A percentile compares a stretch with the other conserved stretches of the same genome.
These are phyloP conservation scores for Lagenaria siceraria DNA, from an alignment of 306 rosid species.

Conservation along the genomic window DNA sequence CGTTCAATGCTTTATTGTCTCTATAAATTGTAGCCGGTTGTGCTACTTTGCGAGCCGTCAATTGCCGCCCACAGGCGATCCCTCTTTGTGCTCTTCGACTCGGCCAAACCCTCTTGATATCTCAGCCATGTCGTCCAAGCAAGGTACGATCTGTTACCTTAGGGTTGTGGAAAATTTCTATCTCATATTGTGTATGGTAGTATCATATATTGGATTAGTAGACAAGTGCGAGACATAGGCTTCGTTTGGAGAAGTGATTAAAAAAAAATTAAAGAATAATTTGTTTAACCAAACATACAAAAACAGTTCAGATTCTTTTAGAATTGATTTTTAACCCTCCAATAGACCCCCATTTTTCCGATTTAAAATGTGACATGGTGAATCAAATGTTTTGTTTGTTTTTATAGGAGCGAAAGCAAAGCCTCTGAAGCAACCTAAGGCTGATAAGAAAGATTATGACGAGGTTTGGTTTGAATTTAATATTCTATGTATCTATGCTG, in stretches of 20 bases:
- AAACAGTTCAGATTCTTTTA: too few relatives aligned
- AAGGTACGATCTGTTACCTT: conserved; percentile 29
- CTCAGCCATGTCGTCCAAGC: conserved; percentile 18
- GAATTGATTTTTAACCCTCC: too few relatives aligned
- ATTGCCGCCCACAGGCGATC: background rate
- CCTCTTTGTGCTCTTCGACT: conserved; percentile 11
- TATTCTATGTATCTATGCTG: background rate
- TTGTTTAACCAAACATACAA: too few relatives aligned
- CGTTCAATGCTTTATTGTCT: background rate
- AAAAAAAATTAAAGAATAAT: too few relatives aligned
- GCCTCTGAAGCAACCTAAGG: conserved; percentile 92
- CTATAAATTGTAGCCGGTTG: background rate
- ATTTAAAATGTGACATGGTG: background rate
- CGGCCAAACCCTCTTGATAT: conserved; percentile 22
- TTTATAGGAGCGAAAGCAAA: conserved; percentile 77
- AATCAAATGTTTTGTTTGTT: background rate
- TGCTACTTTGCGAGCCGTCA: too few relatives aligned
- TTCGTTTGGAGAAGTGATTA: too few relatives aligned
- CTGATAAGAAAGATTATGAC: conserved; percentile 70
- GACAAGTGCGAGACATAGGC: background rate
- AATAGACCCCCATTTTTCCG: background rate
- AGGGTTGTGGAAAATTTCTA: background rate
- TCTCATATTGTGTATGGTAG: background rate
- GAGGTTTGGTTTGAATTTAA: conserved; percentile 32
- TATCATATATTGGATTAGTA: background rate